Base-by-base conservation (phyloP, 176 grass and related monocot genomes). In the Carex kokanica region DNA sequence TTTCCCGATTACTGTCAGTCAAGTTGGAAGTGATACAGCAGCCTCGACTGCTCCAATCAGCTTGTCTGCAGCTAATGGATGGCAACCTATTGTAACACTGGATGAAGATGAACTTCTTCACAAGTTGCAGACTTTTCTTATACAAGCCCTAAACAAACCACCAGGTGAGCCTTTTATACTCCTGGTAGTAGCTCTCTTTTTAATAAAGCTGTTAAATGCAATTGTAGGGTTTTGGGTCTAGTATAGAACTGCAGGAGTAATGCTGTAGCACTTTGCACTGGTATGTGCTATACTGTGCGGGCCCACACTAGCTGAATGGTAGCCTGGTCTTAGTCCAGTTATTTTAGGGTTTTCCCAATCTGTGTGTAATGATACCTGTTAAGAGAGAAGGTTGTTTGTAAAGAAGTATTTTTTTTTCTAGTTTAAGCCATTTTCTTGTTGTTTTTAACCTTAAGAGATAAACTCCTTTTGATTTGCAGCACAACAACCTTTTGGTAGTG, bases 61-160 rank as follows among this genome's bases (percentile, higher is more conserved):
- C 61, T 86, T 93, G 64, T 98, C 90, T 78, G 91, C 95, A 87
- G 84, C 92, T 87, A 85, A 86, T 88, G 92, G 90, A 63, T 98
- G 95, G 95, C 88, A 95, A 47, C 89, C 91, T 6, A 95, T 91
- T 81, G 74, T 98, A 55, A 88, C 89, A 5, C 56, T 95, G 57
- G 88, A 98, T 78, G 95, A 98, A 68, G 95, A 98, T 91, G 91
- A 67, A 16, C 74, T 98, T 83, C 92, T 98, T 84, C 87, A 94
- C 74, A 89, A 88, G 84, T 83, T 95, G 36, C 91, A 88, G 45
- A 70, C 82, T 36, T 51, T 75, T 67, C 88, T 98, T 73, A 67
- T 98, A 82, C 89, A 88, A 65, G 86, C 86, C 61, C 89, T 88
- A 80, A 91, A 93, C 86, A 88, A 78, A 83, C 84, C 86, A 47